Evolutionary conservation across 768 basidiomycete genomes (phyloP), one percentile per base, ranked within the genome.

Genomic region (Lyophyllum decastes): DNA sequence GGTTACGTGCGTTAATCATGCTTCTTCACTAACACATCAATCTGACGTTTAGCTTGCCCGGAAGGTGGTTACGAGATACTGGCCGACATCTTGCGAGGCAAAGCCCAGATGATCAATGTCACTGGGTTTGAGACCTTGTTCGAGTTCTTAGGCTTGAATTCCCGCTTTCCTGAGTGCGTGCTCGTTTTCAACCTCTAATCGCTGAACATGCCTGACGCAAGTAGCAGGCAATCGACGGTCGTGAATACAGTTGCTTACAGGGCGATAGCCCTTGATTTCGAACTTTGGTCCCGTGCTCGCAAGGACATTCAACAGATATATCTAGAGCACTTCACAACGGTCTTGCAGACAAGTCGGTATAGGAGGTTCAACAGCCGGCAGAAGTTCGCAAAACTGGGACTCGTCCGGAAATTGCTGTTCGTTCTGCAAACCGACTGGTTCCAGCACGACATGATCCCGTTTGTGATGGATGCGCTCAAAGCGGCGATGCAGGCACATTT

Each of bases 51-150:
- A 24, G n/a, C 3, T 38, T 45, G 19, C 6, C 30, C 21, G 1
- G 16, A 56, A 94, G 93, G 87, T 53, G 95, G 94, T 10, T 98
- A 95, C 64, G 95, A 96, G 52, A 86, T 94, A 35, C 78, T 98
- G 3, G 85, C 86, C 0, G 84, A 83, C 30, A 86, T 91, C 22
- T 76, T 98, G 16, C 77, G 88, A 25, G 75, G 76, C 33, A 96
- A 95, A 73, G 80, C 83, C 41, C 78, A 80, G 19, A 69, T 94
- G 54, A 84, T 98, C 69, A 92, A 93, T 64, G 79, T 89, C 72
- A 87, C 89, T 0, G 80, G 86, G 7, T 94, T 92, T 63, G 92
- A 94, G 66, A 88, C 85, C 0, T 63, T 98, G 16, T 92, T 97
- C 65, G 87, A 90, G 70, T 93, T 94, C 65, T 70, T 95, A 22